Conservation (phyloP, 768 basidiomycete species). For the Tephrocybe rancida region DNA sequence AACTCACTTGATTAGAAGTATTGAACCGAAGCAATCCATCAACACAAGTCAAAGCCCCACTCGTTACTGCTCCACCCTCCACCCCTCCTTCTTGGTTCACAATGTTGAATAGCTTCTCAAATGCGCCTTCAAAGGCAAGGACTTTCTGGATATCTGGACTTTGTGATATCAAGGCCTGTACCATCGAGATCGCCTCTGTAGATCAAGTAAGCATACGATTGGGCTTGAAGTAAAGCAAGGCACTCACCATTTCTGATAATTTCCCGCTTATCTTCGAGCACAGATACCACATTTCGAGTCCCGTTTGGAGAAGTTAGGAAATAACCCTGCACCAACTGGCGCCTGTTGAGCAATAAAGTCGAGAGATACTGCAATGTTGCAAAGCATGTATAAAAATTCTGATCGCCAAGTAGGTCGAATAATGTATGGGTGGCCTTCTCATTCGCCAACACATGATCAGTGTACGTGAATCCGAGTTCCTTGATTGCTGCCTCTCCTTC, state of each 20-base stretch:
- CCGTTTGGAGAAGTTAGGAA: slow-evolving; percentile 87
- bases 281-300: slow-evolving; percentile 67
- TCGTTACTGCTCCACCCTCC: slow-evolving; percentile 86
- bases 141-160: slow-evolving; percentile 96
- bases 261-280: slow-evolving; percentile 84
- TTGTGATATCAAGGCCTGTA: slow-evolving; percentile 80
- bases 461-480: slow-evolving; percentile 83
- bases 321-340: slow-evolving; percentile 84
- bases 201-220: not conserved
- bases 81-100: slow-evolving; percentile 87
- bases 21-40: slow-evolving; percentile 92
- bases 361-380: slow-evolving; percentile 82
- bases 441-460: slow-evolving; percentile 74
- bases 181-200: slow-evolving; percentile 79
- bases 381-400: slow-evolving; percentile 85
- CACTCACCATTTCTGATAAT: slow-evolving; percentile 84
- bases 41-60: slow-evolving; percentile 84
- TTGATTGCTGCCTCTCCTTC: slow-evolving; percentile 48
- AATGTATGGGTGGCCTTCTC: slow-evolving; percentile 76
- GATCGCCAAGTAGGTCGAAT: slow-evolving; percentile 73
- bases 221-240: not conserved
- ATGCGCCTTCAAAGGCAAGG: slow-evolving; percentile 94
- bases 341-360: slow-evolving; percentile 78
- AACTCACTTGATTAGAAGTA: slow-evolving; percentile 85
- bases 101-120: slow-evolving; percentile 92